Evolutionary conservation across 2,329 filamentous ascomycete species (phyloP).

Genomic region (Nakataea oryzae): DNA sequence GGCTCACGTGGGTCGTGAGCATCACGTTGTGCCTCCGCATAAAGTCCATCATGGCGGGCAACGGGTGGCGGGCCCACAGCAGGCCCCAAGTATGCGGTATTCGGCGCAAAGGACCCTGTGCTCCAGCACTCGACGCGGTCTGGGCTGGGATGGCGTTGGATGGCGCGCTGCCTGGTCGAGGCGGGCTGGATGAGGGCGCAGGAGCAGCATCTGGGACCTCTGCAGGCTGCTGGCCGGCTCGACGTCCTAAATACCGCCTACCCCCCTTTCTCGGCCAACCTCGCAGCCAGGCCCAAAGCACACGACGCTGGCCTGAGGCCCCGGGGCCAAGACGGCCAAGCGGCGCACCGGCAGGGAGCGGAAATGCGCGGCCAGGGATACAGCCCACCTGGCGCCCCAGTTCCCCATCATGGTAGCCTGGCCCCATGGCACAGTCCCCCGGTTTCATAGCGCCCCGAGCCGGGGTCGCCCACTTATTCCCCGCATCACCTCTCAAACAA

Average conservation of each 20-base stretch:
- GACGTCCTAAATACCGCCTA: neutral
- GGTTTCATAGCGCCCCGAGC: neutral
- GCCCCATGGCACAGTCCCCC: too few relatives aligned
- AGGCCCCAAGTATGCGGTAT: neutral
- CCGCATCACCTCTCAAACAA: neutral
- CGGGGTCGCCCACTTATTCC: neutral
- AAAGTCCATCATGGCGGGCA: constrained; percentile 3
- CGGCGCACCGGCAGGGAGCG: too few relatives aligned
- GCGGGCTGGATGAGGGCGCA: neutral
- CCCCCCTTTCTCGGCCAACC: too few relatives aligned
- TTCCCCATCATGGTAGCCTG: neutral
- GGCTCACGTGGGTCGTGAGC: constrained; percentile 10
- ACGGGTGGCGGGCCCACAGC: neutral
- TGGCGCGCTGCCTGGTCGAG: neutral
- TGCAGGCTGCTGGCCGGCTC: neutral
- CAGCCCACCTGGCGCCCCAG: neutral
- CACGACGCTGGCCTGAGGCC: neutral
- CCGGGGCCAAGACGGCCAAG: neutral
- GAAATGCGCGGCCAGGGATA: neutral
- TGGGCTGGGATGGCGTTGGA: neutral
- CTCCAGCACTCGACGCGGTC: neutral
- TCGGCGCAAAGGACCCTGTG: neutral
- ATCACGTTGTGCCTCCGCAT: constrained; percentile 10
- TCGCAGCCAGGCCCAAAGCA: too few relatives aligned
- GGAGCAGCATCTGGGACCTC: neutral